Base-by-base conservation (phyloP, 139 green algal genomes). In the Asterochloris erici region DNA sequence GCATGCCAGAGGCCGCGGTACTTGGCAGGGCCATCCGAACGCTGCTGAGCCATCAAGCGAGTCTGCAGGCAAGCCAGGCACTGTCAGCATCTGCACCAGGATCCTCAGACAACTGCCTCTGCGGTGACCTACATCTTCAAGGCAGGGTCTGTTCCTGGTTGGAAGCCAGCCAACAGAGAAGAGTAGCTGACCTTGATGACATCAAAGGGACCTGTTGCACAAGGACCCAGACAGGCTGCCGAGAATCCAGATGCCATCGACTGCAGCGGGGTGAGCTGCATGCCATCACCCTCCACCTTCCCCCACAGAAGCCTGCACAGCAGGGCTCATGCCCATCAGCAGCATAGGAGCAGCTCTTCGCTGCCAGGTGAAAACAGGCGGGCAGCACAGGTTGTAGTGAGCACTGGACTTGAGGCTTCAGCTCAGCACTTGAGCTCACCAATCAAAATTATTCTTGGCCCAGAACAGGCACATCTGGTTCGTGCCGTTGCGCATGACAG, bases 381-480 rank as follows among this genome's bases (percentile, higher is more conserved):
- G 38, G 6, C 38, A 54, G 38, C 38, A n/a, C n/a, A n/a, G n/a
- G n/a, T n/a, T n/a, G n/a, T n/a, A 70, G 23, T 28, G 17, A 24
- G 12, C 1, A 4, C 0, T 17, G 74, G 15, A 79, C 13, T 14
- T 13, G 23, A n/a, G 61, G 12, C 64, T 38, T 38, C 75, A 68
- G n/a, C n/a, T 47, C 4, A 79, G 17, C 23, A 13, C 60, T 60
- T 12, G 10, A 24, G 75, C 78, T 73, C 28, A 82, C 74, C 73
- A 75, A 88, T 98, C 95, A 60, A 95, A 84, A 68, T 94, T 88
- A 79, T 92, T 87, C 90, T 99, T 99, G 69, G 95, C 92, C 89
- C 91, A 97, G 89, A 99, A 99, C 69, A 99, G 87, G 84, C 92
- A 96, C 93, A 97, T 98, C 89, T 98, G 96, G 90, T 99, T 99